These are phyloP conservation scores for Lachancea sp. DNA, from an alignment of 805 yeast species.

Conservation along the genomic window DNA sequence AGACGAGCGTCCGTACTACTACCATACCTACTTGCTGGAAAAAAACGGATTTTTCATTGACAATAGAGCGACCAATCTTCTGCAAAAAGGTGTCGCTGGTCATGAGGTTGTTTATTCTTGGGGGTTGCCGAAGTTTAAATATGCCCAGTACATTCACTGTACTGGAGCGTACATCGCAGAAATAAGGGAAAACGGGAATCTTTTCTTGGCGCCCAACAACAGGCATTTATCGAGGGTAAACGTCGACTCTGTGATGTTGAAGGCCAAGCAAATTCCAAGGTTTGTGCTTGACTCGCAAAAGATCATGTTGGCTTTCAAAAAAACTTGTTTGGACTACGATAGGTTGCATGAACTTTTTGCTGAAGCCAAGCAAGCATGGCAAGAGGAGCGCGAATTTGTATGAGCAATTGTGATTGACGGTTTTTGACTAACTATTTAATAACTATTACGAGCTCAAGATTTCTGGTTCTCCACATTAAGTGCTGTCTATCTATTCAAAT, in stretches of 20 bases:
- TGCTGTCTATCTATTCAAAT: too few relatives aligned
- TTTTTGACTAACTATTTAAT: too few relatives aligned
- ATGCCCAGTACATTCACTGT: constrained; percentile 82
- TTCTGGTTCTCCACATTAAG: background rate
- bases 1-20: constrained; percentile 55
- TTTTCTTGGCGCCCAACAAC: constrained; percentile 82
- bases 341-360: constrained; percentile 47
- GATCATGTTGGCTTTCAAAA: constrained; percentile 63
- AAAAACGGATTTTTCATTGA: constrained; percentile 73
- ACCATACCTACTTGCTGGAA: constrained; percentile 68
- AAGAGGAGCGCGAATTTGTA: constrained; percentile 31
- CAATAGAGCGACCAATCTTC: constrained; percentile 63
- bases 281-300: constrained; percentile 57
- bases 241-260: constrained; percentile 34
- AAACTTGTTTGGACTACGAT: constrained; percentile 49
- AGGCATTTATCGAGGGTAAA: constrained; percentile 71
- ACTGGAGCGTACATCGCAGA: constrained; percentile 90
- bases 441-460: background rate
- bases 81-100: constrained; percentile 40
- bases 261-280: constrained; percentile 30
- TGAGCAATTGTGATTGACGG: constrained; percentile 9
- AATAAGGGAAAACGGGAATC: constrained; percentile 67
- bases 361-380: constrained; percentile 50
- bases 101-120: constrained; percentile 79
- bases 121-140: constrained; percentile 80